Evolutionary conservation across 2,329 filamentous ascomycete species (phyloP).

Genomic region (Thelonectria olida): DNA sequence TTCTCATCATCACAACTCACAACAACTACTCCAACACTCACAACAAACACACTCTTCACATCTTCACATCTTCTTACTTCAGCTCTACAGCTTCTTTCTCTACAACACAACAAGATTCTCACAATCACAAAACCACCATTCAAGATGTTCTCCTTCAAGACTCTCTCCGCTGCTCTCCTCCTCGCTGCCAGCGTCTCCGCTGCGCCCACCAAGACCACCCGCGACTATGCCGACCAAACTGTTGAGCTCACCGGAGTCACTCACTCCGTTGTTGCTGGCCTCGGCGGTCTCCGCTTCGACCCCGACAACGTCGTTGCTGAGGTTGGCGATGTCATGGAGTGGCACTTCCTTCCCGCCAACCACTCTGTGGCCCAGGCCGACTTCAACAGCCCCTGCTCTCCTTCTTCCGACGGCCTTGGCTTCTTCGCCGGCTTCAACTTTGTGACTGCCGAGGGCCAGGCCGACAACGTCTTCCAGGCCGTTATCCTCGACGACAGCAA

Average conservation of each 20-base stretch:
- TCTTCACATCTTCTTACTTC: not conserved
- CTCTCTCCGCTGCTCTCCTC: conserved; percentile 40
- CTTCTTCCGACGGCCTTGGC: conserved; percentile 47
- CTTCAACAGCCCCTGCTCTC: conserved; percentile 54
- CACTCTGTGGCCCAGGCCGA: conserved; percentile 58
- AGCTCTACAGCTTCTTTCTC: not conserved
- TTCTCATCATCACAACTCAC: conserved; percentile 18
- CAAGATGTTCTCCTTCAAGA: conserved; percentile 46
- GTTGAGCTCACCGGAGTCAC: conserved; percentile 51
- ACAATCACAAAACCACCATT: not conserved
- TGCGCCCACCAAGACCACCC: conserved; percentile 44
- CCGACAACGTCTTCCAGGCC: conserved; percentile 55
- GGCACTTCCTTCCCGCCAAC: conserved; percentile 61
- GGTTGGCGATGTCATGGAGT: conserved; percentile 62
- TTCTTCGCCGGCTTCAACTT: conserved; percentile 59
- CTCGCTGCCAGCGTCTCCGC: conserved; percentile 43
- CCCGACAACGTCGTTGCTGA: conserved; percentile 60
- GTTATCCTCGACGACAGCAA: conserved; percentile 51
- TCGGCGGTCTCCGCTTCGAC: conserved; percentile 57
- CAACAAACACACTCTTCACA: not conserved
- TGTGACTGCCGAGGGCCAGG: conserved; percentile 46
- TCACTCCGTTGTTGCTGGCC: conserved; percentile 57
- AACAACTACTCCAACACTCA: conserved; percentile 11
- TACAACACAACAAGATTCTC: not conserved
- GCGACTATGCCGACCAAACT: conserved; percentile 43